Conservation (phyloP, 192 early-diverging fungal species). For the Entomortierella beljakovae region DNA sequence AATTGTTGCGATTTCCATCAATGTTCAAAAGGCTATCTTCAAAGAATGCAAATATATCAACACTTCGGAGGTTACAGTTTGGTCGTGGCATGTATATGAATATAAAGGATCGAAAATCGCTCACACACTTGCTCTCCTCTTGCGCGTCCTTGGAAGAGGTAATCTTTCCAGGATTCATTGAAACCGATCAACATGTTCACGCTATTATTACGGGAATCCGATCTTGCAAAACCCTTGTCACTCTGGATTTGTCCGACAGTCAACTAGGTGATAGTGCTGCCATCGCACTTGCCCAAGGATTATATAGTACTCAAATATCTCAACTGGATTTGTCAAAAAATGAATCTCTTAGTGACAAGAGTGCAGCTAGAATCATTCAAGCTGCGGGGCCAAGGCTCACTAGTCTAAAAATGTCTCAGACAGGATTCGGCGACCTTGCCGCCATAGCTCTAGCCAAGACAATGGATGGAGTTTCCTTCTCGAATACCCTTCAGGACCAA, state of each 20-base stretch:
- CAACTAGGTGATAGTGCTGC: conserved; percentile 35
- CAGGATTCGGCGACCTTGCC: conserved; percentile 51
- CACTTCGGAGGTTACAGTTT: conserved; percentile 26
- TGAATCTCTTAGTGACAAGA: conserved; percentile 26
- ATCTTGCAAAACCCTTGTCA: not conserved
- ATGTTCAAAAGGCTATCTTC: conserved; percentile 30
- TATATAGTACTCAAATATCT: conserved; percentile 38
- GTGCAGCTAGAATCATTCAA: conserved; percentile 38
- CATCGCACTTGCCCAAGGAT: conserved; percentile 42
- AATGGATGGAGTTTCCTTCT: conserved; percentile 53
- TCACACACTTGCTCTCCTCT: conserved; percentile 22
- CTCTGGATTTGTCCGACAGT: conserved; percentile 32
- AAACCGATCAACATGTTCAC: conserved; percentile 24
- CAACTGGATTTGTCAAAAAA: conserved; percentile 45
- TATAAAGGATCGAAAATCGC: conserved; percentile 5
- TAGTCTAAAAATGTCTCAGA: conserved; percentile 46
- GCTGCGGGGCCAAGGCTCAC: conserved; percentile 34
- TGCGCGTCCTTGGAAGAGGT: conserved; percentile 37
- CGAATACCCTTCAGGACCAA: conserved; percentile 19
- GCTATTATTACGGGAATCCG: conserved; percentile 29
- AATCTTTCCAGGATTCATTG: conserved; percentile 20
- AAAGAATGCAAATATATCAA: conserved; percentile 23
- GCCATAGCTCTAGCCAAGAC: conserved; percentile 37
- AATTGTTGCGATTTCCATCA: conserved; percentile 28
- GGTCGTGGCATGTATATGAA: conserved; percentile 34